phyloP scores from a whole-genome alignment of 2,329 filamentous ascomycete species.

The Akanthomyces uredinophilus region DNA sequence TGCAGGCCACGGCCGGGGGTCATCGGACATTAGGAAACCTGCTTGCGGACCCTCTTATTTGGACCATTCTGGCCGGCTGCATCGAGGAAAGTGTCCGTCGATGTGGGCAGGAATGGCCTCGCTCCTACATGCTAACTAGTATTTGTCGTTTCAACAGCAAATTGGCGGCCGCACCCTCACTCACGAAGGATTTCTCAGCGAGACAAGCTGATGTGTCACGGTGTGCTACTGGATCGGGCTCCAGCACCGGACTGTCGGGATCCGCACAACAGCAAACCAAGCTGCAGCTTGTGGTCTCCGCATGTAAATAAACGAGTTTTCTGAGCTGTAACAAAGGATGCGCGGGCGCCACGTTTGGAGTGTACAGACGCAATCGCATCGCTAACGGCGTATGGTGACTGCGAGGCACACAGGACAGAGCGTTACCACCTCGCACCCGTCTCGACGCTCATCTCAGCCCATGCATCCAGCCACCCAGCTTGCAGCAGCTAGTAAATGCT shows the following conservation, averaged over 20 bases:
- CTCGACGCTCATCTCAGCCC: constrained; percentile 3
- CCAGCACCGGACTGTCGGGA: constrained; percentile 10
- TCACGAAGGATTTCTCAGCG: neutral
- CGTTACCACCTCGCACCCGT: neutral
- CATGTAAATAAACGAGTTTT: neutral
- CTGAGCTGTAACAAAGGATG: constrained; percentile 13
- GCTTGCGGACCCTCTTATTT: neutral
- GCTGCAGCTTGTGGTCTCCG: constrained; percentile 2
- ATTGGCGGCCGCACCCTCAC: neutral
- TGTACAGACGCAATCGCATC: constrained; percentile 10
- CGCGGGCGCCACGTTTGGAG: constrained; percentile 1
- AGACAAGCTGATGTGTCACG: neutral
- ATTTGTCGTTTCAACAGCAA: neutral
- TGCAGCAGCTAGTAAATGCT: neutral
- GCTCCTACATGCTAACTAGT: neutral
- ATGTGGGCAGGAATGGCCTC: neutral
- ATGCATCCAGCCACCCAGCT: constrained; percentile 1
- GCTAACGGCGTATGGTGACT: constrained; percentile 1
- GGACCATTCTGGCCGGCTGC: neutral
- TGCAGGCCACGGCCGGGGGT: neutral
- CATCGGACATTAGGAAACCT: neutral
- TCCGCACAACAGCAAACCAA: constrained; percentile 9
- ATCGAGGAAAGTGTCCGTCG: neutral
- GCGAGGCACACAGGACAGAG: neutral
- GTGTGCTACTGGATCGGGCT: neutral